Conservation (phyloP, 192 early-diverging fungal genomes). For the Entophlyctis helioformis region DNA sequence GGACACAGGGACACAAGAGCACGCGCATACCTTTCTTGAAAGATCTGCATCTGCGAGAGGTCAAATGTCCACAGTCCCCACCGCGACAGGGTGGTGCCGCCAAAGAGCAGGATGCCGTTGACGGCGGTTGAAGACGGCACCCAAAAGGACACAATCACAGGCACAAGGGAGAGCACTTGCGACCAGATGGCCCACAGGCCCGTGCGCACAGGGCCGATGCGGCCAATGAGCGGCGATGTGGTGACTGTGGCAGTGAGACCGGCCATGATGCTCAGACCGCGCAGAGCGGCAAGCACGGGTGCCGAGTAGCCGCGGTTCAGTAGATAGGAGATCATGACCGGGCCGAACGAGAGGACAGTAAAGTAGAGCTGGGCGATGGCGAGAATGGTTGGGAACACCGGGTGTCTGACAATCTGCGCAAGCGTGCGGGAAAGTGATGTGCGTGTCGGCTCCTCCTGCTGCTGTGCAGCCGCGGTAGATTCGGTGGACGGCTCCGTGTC, state of each 20-base stretch:
- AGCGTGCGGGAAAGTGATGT: too few species aligned
- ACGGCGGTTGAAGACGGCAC: not conserved
- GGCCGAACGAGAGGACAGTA: conserved; percentile 25
- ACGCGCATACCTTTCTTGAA: conserved; percentile 35
- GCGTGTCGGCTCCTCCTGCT: too few species aligned
- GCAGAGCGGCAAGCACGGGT: conserved; percentile 16
- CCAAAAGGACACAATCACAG: conserved; percentile 15
- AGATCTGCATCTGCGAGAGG: conserved; percentile 25
- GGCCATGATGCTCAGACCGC: conserved; percentile 14
- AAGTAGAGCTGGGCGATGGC: conserved; percentile 28
- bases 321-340: conserved; percentile 26
- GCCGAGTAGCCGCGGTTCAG: conserved; percentile 15
- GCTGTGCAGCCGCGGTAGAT: too few species aligned
- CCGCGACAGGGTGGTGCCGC: conserved; percentile 15
- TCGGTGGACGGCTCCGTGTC: too few species aligned
- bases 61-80: conserved; percentile 38
- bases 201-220: conserved; percentile 19
- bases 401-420: conserved; percentile 15
- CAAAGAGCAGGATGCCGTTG: conserved; percentile 14
- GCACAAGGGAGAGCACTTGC: conserved; percentile 7
- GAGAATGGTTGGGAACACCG: conserved; percentile 21
- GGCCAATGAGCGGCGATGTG: conserved; percentile 7
- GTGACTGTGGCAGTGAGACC: conserved; percentile 23
- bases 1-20: too few species aligned
- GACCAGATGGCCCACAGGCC: conserved; percentile 25